phyloP scores from a whole-genome alignment of 75 land plant species.

The Chamaecyparis obtusa region DNA sequence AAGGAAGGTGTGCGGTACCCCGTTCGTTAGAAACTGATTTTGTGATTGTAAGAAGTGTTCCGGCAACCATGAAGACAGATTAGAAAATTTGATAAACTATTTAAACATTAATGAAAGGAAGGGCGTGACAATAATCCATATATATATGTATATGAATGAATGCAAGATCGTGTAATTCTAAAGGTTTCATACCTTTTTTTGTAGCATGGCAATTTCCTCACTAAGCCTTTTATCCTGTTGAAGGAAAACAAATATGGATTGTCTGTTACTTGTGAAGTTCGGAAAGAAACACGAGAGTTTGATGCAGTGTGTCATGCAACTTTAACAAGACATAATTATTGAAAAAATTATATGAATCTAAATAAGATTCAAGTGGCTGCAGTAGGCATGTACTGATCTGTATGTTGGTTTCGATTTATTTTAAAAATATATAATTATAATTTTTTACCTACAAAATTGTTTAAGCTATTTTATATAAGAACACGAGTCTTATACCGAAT shows the following conservation, averaged over 20 bases:
- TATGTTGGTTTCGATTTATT: no score
- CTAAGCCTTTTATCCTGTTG: neutral
- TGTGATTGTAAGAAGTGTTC: neutral
- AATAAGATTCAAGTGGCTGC: no score
- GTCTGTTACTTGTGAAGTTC: neutral
- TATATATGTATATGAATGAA: neutral
- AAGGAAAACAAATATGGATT: neutral
- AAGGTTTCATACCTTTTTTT: neutral
- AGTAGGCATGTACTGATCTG: no score
- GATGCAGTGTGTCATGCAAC: no score
- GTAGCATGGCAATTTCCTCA: neutral
- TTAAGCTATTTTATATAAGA: no score
- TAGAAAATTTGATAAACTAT: neutral
- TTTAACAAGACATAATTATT: no score
- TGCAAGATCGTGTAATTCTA: neutral
- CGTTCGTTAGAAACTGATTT: neutral
- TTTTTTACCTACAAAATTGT: no score
- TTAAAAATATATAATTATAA: no score
- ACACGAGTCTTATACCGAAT: no score
- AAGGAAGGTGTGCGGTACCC: neutral
- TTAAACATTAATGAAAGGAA: neutral
- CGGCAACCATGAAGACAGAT: neutral
- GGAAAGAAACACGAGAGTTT: no score
- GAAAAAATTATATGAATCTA: no score
- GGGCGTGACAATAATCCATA: neutral